Evolutionary conservation across 2,329 filamentous ascomycete species (phyloP).

Genomic region (Arthrobotrys iridis): DNA sequence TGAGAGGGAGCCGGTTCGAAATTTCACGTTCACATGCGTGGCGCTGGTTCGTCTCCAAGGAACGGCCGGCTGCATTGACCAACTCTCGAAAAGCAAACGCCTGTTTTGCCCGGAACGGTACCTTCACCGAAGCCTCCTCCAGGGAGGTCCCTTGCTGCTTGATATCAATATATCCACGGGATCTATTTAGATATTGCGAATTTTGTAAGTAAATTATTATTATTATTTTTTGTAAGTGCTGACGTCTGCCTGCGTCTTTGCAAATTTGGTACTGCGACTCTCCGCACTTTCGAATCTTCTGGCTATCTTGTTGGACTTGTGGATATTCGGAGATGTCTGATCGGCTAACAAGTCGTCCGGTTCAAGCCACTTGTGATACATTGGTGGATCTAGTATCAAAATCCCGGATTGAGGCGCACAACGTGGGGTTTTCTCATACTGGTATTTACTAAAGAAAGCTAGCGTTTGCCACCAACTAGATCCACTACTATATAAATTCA

Average conservation of each 20-base stretch:
- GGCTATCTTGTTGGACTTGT: not conserved
- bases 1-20: no score
- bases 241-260: conserved; percentile 19
- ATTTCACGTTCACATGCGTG: conserved; percentile 23
- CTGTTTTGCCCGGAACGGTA: conserved; percentile 7
- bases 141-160: conserved; percentile 38
- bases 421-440: conserved; percentile 14
- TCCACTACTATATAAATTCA: conserved; percentile 33
- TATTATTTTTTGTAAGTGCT: not conserved
- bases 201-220: not conserved
- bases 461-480: conserved; percentile 21
- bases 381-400: conserved; percentile 14
- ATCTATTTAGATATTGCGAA: conserved; percentile 4
- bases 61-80: conserved; percentile 9
- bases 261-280: not conserved
- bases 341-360: conserved; percentile 9
- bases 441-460: conserved; percentile 14
- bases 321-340: conserved; percentile 35
- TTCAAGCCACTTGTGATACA: conserved; percentile 33
- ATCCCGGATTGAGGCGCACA: conserved; percentile 17
- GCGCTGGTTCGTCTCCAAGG: conserved; percentile 30
- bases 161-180: not conserved
- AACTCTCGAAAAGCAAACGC: conserved; percentile 11
- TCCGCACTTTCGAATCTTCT: conserved; percentile 8
- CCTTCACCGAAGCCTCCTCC: conserved; percentile 20